Evolutionary conservation across 2,329 filamentous ascomycete species (phyloP), one percentile per base, ranked within the genome.

Genomic region (Chaetomium sp.): DNA sequence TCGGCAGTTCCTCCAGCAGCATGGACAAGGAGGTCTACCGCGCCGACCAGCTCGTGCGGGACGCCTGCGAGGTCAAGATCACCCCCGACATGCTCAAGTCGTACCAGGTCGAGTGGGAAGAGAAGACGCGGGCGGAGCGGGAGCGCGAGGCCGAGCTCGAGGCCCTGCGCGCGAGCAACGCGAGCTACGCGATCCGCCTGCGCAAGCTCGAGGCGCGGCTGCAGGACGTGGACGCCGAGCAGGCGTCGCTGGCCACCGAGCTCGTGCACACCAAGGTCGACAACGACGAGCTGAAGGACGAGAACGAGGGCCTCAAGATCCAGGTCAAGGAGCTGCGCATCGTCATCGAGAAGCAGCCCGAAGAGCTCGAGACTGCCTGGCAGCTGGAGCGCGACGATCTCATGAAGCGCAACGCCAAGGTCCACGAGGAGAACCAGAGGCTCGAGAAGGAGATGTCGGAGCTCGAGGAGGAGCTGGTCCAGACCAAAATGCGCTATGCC

Each of bases 21-120:
- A 85, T 92, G 13, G 95, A 99, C 75, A 97, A 97, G 77, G 95
- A 97, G 75, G 87, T 99, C 7, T 99, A 99, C 76, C 89, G 93
- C 57, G 95, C 95, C 19, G 95, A 99, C 75, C 88, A 95, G 71
- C 87, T 99, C 66, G 92, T 99, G 16, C 90, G 91, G 66, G 95
- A 99, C 77, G 95, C 95, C 0, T 97, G 93, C 74, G 89, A 91
- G 38, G 84, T 98, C 59, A 90, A 92, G 73, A 87, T 99, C 49
- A 92, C 92, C 0, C 88, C 91, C 0, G 91, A 96, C 72, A 87
- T 90, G 72, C 85, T 99, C 25, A 90, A 90, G 72, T 79, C 83
- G 3, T 99, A 98, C 76, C 90, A 89, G 0, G 75, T 83, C 0
- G 95, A 99, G 74, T 99, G 93, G 93, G 92, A 96, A 74, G 94